phyloP scores from a whole-genome alignment of 1,284 basidiomycete genomes.

The Ustilago sp. region DNA sequence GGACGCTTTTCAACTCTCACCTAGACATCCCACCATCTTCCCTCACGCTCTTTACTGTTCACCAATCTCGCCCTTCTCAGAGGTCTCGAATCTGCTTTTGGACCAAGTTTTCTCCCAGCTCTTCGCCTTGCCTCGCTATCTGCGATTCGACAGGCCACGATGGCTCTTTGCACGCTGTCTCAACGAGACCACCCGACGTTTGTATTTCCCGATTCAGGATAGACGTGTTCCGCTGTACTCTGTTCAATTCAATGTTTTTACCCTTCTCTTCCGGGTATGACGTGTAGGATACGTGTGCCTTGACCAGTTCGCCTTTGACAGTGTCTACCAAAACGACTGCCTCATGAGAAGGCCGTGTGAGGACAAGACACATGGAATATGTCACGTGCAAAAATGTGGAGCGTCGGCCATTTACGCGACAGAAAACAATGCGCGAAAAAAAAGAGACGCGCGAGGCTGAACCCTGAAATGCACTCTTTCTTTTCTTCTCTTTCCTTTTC shows the following conservation, averaged over 20 bases:
- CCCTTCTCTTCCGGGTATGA: not conserved
- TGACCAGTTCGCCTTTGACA: not conserved
- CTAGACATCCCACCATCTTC: slow-evolving; percentile 6
- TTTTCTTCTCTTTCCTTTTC: no score
- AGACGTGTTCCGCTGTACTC: slow-evolving; percentile 40
- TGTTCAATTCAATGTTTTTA: slow-evolving; percentile 23
- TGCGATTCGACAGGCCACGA: slow-evolving; percentile 5
- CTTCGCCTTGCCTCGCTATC: slow-evolving; percentile 4
- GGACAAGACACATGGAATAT: not conserved
- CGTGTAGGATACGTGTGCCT: not conserved
- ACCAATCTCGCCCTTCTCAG: not conserved
- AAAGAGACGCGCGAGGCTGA: not conserved
- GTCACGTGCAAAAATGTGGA: slow-evolving; percentile 15
- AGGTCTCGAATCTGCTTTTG: not conserved
- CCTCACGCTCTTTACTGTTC: slow-evolving; percentile 23
- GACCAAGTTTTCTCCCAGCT: not conserved
- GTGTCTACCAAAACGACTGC: no score
- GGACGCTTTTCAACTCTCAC: slow-evolving; percentile 18
- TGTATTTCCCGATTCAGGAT: slow-evolving; percentile 27
- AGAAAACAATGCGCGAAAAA: not conserved
- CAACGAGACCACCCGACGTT: not conserved
- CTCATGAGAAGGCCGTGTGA: not conserved
- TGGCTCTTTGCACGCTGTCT: slow-evolving; percentile 11
- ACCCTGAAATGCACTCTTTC: slow-evolving; percentile 1
- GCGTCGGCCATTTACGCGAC: slow-evolving; percentile 29